Evolutionary conservation across 2,329 filamentous ascomycete species (phyloP), one percentile per base, ranked within the genome.

Genomic region (Pseudocercospora crystallina): DNA sequence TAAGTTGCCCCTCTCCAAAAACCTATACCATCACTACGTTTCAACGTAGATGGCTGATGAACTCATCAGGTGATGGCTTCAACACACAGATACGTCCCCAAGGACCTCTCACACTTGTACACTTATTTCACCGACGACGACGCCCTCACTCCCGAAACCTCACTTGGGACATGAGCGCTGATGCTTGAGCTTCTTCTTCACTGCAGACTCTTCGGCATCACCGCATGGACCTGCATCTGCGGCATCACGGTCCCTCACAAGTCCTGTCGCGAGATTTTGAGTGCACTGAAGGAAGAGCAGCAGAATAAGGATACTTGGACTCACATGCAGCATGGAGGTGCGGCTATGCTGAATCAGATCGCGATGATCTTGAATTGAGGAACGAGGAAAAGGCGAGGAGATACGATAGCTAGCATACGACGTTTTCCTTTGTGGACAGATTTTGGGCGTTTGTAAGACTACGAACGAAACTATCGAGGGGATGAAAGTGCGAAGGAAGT

Each of bases 1-100:
- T 70, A 54, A 68, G 66, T 58, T n/a, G 14, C 12, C n/a, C n/a
- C 31, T 43, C 31, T 37, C 41, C 12, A 33, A n/a, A n/a, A n/a
- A n/a, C n/a, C n/a, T 26, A 17, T 9, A 26, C 15, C 15, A 29
- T 26, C 20, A 26, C 20, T 26, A 26, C 20, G 20, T 26, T 26
- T 26, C 20, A 26, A 26, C 20, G 20, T 26, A 26, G 20, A 26
- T 26, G 20, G 20, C 20, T 26, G 20, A 26, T 26, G 20, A 7
- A 26, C 20, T 26, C 20, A 26, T 26, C 20, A 26, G 20, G 20
- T 26, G 20, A 26, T 26, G 20, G 20, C 11, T 2, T 14, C 17
- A 17, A 17, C 38, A 17, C 38, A 17, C 8, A 20, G 8, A 41
- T 41, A 41, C 3, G 20, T 15, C 2, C 20, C 29, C 31, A 35